phyloP scores from a whole-genome alignment of 805 yeast species.

The Ogataea nakhonphanomensis region DNA sequence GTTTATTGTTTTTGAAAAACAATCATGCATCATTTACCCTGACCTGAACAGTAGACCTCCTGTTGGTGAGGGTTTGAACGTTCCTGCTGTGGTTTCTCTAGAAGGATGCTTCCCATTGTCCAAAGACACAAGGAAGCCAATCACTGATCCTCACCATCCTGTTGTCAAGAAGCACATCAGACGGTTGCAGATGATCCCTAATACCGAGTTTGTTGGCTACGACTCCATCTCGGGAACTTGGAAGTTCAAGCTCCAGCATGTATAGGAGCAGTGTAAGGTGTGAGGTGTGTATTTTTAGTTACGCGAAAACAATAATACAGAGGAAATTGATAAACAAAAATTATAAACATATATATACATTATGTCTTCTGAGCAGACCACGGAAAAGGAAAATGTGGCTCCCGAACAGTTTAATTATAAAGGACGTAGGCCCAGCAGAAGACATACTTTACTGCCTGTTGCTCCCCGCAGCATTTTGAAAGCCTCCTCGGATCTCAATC shows the following conservation, averaged over 20 bases:
- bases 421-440: constrained; percentile 21
- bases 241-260: constrained; percentile 53
- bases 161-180: constrained; percentile 65
- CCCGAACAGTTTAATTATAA: constrained; percentile 10
- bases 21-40: constrained; percentile 70
- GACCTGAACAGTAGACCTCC: constrained; percentile 56
- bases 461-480: constrained; percentile 41
- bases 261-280: constrained; percentile 19
- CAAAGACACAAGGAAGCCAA: constrained; percentile 65
- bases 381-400: constrained; percentile 14
- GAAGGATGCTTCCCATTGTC: constrained; percentile 80
- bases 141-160: constrained; percentile 75
- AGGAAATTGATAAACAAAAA: constrained; percentile 7
- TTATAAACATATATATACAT: not conserved
- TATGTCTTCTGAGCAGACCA: not conserved
- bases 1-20: constrained; percentile 56
- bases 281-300: constrained; percentile 4
- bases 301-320: constrained; percentile 3
- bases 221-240: constrained; percentile 74
- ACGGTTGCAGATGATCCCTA: constrained; percentile 57
- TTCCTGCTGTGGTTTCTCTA: constrained; percentile 67
- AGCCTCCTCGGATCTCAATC: constrained; percentile 28
- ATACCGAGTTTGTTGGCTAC: constrained; percentile 66
- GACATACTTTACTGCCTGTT: constrained; percentile 32
- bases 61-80: constrained; percentile 78